A percentile compares a stretch with the other conserved stretches of the same genome.
phyloP scores from a whole-genome alignment of 1,139 yeast species.

The Nakaseomyces uthaithaninus region DNA sequence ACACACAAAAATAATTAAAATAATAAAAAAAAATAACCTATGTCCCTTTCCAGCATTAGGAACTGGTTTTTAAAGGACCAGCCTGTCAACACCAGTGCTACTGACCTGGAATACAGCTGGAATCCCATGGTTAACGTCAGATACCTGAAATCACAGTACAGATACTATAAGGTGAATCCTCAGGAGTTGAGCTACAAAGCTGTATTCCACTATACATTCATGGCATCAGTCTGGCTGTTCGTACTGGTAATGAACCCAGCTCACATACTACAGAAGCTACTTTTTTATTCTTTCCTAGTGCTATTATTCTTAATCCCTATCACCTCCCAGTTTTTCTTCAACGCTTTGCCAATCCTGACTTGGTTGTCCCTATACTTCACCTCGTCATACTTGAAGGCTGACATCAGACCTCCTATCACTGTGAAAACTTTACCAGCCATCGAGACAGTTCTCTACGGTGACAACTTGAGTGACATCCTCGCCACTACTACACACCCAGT shows the following conservation, averaged over 20 bases:
- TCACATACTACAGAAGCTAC: slow-evolving; percentile 28
- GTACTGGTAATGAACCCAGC: slow-evolving; percentile 38
- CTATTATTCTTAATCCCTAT: slow-evolving; percentile 54
- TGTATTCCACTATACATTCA: slow-evolving; percentile 44
- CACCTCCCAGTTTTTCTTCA: slow-evolving; percentile 77
- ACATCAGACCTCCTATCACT: slow-evolving; percentile 79
- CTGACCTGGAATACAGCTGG: slow-evolving; percentile 54
- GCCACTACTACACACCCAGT: slow-evolving; percentile 63
- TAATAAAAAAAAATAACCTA: neutral
- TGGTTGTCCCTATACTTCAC: slow-evolving; percentile 85
- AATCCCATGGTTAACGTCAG: slow-evolving; percentile 44
- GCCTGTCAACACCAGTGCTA: slow-evolving; percentile 46
- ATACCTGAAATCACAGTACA: slow-evolving; percentile 37
- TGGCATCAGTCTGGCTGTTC: slow-evolving; percentile 42
- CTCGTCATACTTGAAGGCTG: slow-evolving; percentile 66
- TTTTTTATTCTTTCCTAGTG: slow-evolving; percentile 25
- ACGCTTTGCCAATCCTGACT: slow-evolving; percentile 76
- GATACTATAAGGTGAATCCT: slow-evolving; percentile 4
- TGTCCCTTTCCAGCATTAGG: slow-evolving; percentile 33
- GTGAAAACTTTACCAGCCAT: slow-evolving; percentile 89
- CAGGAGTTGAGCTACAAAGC: slow-evolving; percentile 37
- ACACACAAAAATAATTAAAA: neutral
- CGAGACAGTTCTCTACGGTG: slow-evolving; percentile 92
- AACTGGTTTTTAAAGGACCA: slow-evolving; percentile 52
- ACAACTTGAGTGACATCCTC: slow-evolving; percentile 76